phyloP scores from a whole-genome alignment of 768 basidiomycete species.

The Neoboletus subvelutipes region DNA sequence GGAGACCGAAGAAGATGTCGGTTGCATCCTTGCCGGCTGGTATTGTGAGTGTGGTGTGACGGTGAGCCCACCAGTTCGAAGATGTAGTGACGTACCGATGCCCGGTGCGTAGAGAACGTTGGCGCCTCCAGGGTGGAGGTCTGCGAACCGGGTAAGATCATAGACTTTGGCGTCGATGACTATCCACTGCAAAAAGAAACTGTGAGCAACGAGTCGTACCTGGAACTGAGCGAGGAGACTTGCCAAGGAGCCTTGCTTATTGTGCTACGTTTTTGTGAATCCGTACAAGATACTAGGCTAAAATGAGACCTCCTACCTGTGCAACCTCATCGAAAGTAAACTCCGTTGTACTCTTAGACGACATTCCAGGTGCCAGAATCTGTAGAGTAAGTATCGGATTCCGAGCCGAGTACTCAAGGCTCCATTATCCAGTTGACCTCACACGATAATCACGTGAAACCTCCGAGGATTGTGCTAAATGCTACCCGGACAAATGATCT shows the following conservation, averaged over 20 bases:
- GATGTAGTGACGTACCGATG: slow-evolving; percentile 50
- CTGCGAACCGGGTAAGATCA: slow-evolving; percentile 75
- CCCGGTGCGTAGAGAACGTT: slow-evolving; percentile 66
- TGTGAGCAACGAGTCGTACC: slow-evolving; percentile 1
- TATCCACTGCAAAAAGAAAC: slow-evolving; percentile 59
- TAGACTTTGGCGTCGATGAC: slow-evolving; percentile 81
- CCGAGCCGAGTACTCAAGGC: background rate
- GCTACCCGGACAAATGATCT: background rate
- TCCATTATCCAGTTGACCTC: background rate
- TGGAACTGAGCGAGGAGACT: slow-evolving; percentile 21
- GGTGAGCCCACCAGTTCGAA: background rate
- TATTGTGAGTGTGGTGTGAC: background rate
- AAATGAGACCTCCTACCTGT: slow-evolving; percentile 45
- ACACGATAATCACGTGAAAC: background rate
- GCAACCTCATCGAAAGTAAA: slow-evolving; percentile 62
- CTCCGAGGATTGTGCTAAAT: too few species aligned
- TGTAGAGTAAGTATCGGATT: background rate
- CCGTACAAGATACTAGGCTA: background rate
- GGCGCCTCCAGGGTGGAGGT: slow-evolving; percentile 82
- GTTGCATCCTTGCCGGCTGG: slow-evolving; percentile 75
- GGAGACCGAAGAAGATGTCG: slow-evolving; percentile 80
- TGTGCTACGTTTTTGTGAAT: slow-evolving; percentile 58
- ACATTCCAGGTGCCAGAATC: slow-evolving; percentile 12
- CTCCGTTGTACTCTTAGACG: slow-evolving; percentile 29
- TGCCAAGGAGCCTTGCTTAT: slow-evolving; percentile 80